A percentile compares a stretch with the other conserved stretches of the same genome.
phyloP scores from a whole-genome alignment of 306 rosid species.

The Styphnolobium japonicum region DNA sequence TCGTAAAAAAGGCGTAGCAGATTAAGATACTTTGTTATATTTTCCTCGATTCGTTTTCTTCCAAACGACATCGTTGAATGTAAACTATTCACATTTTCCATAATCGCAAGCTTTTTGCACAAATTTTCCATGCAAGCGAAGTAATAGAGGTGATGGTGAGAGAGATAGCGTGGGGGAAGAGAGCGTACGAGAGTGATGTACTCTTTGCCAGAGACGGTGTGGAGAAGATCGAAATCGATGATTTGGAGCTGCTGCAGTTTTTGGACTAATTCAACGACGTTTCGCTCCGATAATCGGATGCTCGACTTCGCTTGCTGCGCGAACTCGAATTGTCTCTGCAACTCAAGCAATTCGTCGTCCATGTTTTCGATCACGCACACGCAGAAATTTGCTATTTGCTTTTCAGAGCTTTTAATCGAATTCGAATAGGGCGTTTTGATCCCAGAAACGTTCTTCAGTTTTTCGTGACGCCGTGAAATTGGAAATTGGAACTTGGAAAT shows the following conservation, averaged over 20 bases:
- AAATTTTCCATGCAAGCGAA: background rate
- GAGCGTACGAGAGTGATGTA: constrained; percentile 84
- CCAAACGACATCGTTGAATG: background rate
- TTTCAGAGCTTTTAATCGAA: background rate
- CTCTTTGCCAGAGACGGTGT: constrained; percentile 94
- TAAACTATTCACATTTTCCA: background rate
- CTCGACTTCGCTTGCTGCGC: constrained; percentile 96
- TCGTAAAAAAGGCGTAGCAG: background rate
- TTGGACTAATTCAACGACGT: constrained; percentile 93
- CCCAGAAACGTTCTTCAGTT: background rate
- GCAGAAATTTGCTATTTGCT: background rate
- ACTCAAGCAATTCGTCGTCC: constrained; percentile 92
- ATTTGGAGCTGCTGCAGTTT: constrained; percentile 89
- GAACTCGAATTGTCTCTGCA: constrained; percentile 91
- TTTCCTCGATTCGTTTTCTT: background rate
- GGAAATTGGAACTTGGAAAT: background rate
- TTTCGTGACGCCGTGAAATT: background rate
- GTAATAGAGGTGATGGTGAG: background rate
- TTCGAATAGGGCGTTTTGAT: constrained; percentile 9
- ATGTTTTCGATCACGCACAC: constrained; percentile 42
- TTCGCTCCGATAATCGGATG: constrained; percentile 89
- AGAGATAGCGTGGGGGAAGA: background rate
- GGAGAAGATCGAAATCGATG: constrained; percentile 93
- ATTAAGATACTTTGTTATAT: background rate
- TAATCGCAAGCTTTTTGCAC: background rate